phyloP scores from a whole-genome alignment of 768 basidiomycete species.

The Lactifluus volemus region DNA sequence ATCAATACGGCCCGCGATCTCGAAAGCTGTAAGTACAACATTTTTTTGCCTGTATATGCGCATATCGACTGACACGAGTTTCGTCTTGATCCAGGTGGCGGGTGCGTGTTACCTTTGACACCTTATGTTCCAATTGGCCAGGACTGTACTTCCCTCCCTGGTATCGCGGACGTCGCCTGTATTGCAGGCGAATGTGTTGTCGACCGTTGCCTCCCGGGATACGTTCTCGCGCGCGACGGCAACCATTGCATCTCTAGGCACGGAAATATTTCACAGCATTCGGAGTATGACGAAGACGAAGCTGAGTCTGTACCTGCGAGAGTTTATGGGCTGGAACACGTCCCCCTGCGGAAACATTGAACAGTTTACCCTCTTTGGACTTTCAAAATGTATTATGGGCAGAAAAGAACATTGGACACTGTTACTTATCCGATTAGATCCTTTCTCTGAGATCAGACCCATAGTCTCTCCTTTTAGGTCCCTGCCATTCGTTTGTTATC shows the following conservation, averaged over 20 bases:
- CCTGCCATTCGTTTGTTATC: too few relatives aligned
- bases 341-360: slow-evolving; percentile 12
- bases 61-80: too few relatives aligned
- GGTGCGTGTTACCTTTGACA: slow-evolving; percentile 32
- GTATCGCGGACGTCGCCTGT: slow-evolving; percentile 43
- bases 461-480: too few relatives aligned
- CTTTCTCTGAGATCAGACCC: too few relatives aligned
- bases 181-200: slow-evolving; percentile 35
- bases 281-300: not conserved
- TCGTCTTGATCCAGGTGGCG: slow-evolving; percentile 32
- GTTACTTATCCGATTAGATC: not conserved
- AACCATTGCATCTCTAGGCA: slow-evolving; percentile 15
- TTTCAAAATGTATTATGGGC: not conserved
- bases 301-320: slow-evolving; percentile 4
- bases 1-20: slow-evolving; percentile 39
- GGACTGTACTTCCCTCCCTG: slow-evolving; percentile 42
- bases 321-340: slow-evolving; percentile 22
- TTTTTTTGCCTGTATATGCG: too few relatives aligned
- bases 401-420: not conserved
- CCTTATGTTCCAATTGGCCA: slow-evolving; percentile 28
- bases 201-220: slow-evolving; percentile 38
- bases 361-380: too few relatives aligned
- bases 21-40: slow-evolving; percentile 40
- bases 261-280: not conserved
- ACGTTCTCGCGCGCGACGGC: slow-evolving; percentile 20